Percentiles rank a stretch among this genome's conserved stretches.
Evolutionary conservation across 768 basidiomycete species (phyloP).

Genomic region (Collybiopsis luxurians): DNA sequence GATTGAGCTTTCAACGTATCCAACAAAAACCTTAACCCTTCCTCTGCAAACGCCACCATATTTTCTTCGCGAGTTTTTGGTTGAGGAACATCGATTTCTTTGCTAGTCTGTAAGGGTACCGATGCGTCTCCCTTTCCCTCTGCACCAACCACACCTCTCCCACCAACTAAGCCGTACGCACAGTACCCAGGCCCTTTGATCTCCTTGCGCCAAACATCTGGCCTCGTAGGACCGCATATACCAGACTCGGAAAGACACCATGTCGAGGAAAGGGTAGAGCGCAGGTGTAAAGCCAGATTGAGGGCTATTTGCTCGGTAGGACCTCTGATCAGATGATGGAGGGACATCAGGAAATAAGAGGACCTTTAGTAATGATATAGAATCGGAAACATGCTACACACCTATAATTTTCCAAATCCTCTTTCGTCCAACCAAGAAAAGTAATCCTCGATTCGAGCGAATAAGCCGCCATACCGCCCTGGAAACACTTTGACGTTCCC

Average conservation of each 20-base stretch:
- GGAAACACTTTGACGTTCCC: slow-evolving; percentile 1
- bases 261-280: background rate
- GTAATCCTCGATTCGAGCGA: slow-evolving; percentile 1
- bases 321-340: background rate
- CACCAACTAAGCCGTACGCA: background rate
- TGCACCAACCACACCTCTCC: background rate
- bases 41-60: slow-evolving; percentile 5
- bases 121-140: too few species aligned
- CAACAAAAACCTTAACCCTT: background rate
- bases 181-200: slow-evolving; percentile 2
- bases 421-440: slow-evolving; percentile 1
- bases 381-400: background rate
- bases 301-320: background rate
- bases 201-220: background rate
- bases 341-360: background rate
- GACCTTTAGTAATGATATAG: too few species aligned
- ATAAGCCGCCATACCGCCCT: slow-evolving; percentile 1
- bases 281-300: background rate
- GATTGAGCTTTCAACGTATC: background rate
- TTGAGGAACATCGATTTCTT: background rate
- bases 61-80: slow-evolving; percentile 1
- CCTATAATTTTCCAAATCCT: background rate
- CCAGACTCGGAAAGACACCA: slow-evolving; percentile 3
- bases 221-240: slow-evolving; percentile 1
- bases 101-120: too few species aligned